Base-by-base conservation (phyloP, 2,329 filamentous ascomycete genomes). In the Aspergillus persii region DNA sequence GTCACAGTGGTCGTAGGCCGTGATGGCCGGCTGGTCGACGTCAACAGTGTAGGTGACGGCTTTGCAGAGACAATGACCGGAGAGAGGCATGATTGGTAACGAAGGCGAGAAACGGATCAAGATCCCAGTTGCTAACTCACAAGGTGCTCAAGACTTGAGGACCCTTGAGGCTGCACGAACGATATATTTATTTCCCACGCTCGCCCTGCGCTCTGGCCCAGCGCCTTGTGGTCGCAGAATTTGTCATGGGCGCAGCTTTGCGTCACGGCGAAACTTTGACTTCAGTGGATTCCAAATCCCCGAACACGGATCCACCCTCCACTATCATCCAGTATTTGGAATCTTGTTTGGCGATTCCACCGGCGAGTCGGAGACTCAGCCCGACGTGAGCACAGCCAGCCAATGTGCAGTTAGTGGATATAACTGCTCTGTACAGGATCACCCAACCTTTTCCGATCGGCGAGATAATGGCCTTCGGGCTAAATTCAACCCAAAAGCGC, bases 51-150 rank as follows among this genome's bases (percentile, higher is more conserved):
- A 92, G 71, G 87, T 89, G 76, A 89, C 84, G 69, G 84, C 83
- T 73, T 86, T 86, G 83, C 87, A 89, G 64, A 89, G 86, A 74
- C 87, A 89, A 82, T 89, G 86, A 75, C 87, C 87, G 56, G 82
- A 81, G 72, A 89, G 81, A 84, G 82, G 79, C 87, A 89, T 89
- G 39, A 52, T 60, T 53, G 52, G 31, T 50, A 26, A 53, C 3
- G 56, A 50, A 59, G 50, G 56, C 47, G 8, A 91, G 90, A 27
- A 95, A 23, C 18, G 18, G 2, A 23, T 23, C 18, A 23, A 41
- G 7, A 11, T 41, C 36, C 36, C 15, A 8, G 36, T 41, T 41
- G 36, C 4, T 46, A 51, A 39, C 18, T 50, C 23, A 55, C 68
- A 71, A 69, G 68, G 68, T 70, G 55, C 68, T 69, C 64, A 63